Percentiles rank a stretch among this genome's conserved stretches.
Conservation (phyloP, 2,329 filamentous ascomycete species). For the Atkinsonella hypoxylon region DNA sequence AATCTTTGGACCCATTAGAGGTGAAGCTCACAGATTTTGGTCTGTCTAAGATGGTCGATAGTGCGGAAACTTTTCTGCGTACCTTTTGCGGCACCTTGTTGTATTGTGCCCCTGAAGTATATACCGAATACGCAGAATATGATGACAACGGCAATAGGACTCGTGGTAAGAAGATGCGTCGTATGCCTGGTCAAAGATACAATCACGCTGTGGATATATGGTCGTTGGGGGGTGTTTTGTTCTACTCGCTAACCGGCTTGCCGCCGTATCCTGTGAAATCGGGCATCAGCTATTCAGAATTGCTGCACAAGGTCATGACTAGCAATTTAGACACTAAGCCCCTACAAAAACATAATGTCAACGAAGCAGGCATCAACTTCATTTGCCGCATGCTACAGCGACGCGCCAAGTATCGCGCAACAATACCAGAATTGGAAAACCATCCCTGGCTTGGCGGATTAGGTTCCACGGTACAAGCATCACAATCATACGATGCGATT, state of each 20-base stretch:
- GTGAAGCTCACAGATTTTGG: constrained; percentile 97
- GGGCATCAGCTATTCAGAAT: constrained; percentile 64
- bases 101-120: constrained; percentile 95
- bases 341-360: constrained; percentile 46
- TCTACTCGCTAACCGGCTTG: constrained; percentile 65
- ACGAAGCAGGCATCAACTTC: constrained; percentile 59
- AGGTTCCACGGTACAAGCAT: constrained; percentile 18
- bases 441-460: constrained; percentile 58
- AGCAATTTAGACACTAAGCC: constrained; percentile 54
- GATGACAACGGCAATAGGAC: constrained; percentile 58
- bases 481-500: constrained; percentile 47
- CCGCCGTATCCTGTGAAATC: constrained; percentile 73
- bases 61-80: constrained; percentile 81
- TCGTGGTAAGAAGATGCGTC: constrained; percentile 50
- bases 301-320: constrained; percentile 81
- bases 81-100: constrained; percentile 94
- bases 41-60: constrained; percentile 84
- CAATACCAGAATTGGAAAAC: constrained; percentile 54
- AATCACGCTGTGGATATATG: constrained; percentile 90
- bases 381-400: constrained; percentile 67
- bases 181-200: constrained; percentile 54
- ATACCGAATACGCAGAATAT: constrained; percentile 58
- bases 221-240: constrained; percentile 89
- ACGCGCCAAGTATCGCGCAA: constrained; percentile 67
- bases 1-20: constrained; percentile 56